Base-by-base conservation (phyloP, 768 basidiomycete genomes). In the Boletellus ananas region DNA sequence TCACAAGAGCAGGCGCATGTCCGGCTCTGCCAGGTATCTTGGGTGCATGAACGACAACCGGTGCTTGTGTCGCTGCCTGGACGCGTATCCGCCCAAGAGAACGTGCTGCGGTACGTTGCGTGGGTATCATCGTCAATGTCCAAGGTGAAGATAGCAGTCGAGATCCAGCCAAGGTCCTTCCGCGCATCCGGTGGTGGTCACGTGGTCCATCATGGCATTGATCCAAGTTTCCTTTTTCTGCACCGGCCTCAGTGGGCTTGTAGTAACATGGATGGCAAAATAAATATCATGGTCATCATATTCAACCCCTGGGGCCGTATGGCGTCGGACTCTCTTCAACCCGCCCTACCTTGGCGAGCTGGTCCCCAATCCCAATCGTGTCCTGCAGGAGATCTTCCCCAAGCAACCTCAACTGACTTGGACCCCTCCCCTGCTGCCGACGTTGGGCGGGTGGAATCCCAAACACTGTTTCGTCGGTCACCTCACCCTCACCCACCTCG, bases 271-370 rank as follows among this genome's bases (percentile, higher is more conserved):
- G n/a, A n/a, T n/a, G n/a, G n/a, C n/a, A n/a, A n/a, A n/a, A n/a
- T n/a, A 23, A 3, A 23, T 23, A 23, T 23, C 23, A 6, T 23
- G 23, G 23, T 23, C 23, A 23, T 23, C 18, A 29, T 16, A 6
- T 17, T 61, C 47, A 60, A 44, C 54, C 49, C 39, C 58, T 51
- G 25, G 65, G 69, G 60, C 45, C 62, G 61, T 47, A 62, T 3
- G 85, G 85, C 14, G 85, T 87, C 40, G 85, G 85, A 51, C 77
- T 86, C 63, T 87, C 83, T 52, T 81, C 80, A 0, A 80, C 68
- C 23, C 72, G 67, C n/a, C 77, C 77, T 18, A 59, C 72, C 44
- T 68, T 68, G 29, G 73, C 76, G 51, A 80, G 70, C 52, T 79
- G 79, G 5, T 71, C 68, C 12, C 81, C 80, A 52, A 83, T 79